A percentile compares a stretch with the other conserved stretches of the same genome.
phyloP scores from a whole-genome alignment of 305 asterid species.

The Fraxinus latifolia region DNA sequence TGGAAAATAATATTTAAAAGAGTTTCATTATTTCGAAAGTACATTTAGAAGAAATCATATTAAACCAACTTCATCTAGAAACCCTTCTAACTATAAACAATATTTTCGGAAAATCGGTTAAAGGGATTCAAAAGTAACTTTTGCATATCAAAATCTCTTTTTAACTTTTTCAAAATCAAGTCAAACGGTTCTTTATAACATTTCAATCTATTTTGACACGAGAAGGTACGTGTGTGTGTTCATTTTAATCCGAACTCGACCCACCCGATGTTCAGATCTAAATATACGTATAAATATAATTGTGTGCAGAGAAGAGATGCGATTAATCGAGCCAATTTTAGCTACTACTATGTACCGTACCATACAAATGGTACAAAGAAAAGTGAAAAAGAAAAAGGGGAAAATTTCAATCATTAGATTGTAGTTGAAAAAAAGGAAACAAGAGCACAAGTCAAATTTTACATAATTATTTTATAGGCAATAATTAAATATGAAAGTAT shows the following conservation, averaged over 20 bases:
- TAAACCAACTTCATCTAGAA: no score
- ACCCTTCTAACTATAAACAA: no score
- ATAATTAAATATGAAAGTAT: slow-evolving; percentile 8
- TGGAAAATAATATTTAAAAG: no score
- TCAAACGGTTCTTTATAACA: neutral
- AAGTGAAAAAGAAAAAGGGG: neutral
- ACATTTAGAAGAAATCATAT: no score
- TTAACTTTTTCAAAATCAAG: no score
- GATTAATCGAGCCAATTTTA: neutral
- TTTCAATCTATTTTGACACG: neutral
- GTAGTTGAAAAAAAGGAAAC: neutral
- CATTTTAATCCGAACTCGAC: neutral
- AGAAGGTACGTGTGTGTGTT: neutral
- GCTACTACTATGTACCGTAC: neutral
- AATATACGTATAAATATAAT: neutral
- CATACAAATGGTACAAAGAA: neutral
- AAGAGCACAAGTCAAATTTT: slow-evolving; percentile 11
- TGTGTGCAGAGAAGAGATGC: neutral
- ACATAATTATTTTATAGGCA: neutral
- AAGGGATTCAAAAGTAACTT: no score
- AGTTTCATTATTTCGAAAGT: no score
- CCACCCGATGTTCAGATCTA: neutral
- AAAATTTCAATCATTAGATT: neutral
- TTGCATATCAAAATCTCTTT: no score
- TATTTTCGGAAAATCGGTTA: no score